A percentile compares a stretch with the other conserved stretches of the same genome.
phyloP scores from a whole-genome alignment of 2,329 filamentous ascomycete species.

The Paecilomyces dactylethromorphus region DNA sequence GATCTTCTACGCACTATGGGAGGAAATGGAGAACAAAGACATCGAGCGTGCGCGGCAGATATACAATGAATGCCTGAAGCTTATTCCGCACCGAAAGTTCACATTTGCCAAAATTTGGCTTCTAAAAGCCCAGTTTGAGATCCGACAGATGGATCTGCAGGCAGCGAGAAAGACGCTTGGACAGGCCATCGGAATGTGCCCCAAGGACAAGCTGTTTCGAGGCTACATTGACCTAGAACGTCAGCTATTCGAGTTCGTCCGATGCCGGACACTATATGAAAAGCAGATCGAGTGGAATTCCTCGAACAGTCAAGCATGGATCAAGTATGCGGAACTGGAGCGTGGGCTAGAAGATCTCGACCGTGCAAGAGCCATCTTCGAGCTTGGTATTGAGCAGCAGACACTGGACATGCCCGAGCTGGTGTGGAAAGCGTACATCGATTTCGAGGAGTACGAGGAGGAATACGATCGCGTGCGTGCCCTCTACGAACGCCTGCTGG shows the following conservation, averaged over 20 bases:
- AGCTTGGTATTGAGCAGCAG: constrained; percentile 76
- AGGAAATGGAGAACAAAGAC: constrained; percentile 81
- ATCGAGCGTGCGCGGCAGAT: constrained; percentile 75
- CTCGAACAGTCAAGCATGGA: constrained; percentile 88
- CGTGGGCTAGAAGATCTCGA: constrained; percentile 85
- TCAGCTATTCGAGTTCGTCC: constrained; percentile 86
- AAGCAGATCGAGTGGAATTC: constrained; percentile 93
- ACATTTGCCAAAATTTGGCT: constrained; percentile 97
- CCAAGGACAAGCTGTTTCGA: constrained; percentile 91
- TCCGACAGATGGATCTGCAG: constrained; percentile 75
- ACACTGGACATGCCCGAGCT: constrained; percentile 94
- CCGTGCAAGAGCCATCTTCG: constrained; percentile 82
- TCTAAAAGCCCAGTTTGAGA: constrained; percentile 85
- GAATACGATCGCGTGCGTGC: constrained; percentile 77
- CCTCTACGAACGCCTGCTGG: constrained; percentile 82
- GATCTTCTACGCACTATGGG: constrained; percentile 95
- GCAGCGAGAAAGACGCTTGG: constrained; percentile 83
- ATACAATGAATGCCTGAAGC: constrained; percentile 77
- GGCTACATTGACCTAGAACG: constrained; percentile 91
- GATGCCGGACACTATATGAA: constrained; percentile 85
- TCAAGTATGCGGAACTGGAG: constrained; percentile 91
- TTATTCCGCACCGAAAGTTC: constrained; percentile 93
- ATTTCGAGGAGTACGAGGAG: constrained; percentile 93
- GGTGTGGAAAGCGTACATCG: constrained; percentile 96
- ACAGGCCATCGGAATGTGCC: constrained; percentile 84